phyloP scores from a whole-genome alignment of 2,329 filamentous ascomycete genomes.

The Coniochaeta sp. region DNA sequence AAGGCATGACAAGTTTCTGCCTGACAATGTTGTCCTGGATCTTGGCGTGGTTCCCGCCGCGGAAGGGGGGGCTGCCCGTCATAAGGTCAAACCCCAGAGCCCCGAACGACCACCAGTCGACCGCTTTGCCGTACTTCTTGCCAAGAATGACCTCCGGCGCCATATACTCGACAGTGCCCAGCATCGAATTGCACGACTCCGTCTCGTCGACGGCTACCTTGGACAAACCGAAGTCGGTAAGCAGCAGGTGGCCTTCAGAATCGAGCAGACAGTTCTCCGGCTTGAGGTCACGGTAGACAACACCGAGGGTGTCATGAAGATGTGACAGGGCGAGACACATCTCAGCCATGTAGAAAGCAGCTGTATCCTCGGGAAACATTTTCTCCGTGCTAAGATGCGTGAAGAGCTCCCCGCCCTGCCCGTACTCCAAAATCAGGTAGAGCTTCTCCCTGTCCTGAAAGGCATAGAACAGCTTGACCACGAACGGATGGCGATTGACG shows the following conservation, averaged over 20 bases:
- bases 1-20: conserved; percentile 82
- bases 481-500: conserved; percentile 93
- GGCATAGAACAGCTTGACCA: conserved; percentile 96
- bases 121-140: conserved; percentile 83
- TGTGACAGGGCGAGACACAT: conserved; percentile 93
- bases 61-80: conserved; percentile 87
- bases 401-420: conserved; percentile 93
- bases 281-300: conserved; percentile 95
- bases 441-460: conserved; percentile 98
- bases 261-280: conserved; percentile 96
- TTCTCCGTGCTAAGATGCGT: conserved; percentile 89
- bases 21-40: conserved; percentile 94
- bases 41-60: conserved; percentile 84
- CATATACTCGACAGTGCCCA: conserved; percentile 99
- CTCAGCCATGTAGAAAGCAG: conserved; percentile 97
- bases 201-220: conserved; percentile 76
- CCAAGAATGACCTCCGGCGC: conserved; percentile 89
- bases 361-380: conserved; percentile 86
- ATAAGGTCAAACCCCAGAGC: conserved; percentile 88
- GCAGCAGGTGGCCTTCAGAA: conserved; percentile 79
- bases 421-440: conserved; percentile 95
- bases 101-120: conserved; percentile 98
- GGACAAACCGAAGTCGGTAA: conserved; percentile 94
- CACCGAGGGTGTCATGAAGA: conserved; percentile 83
- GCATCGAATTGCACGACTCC: conserved; percentile 72